phyloP scores from a whole-genome alignment of 495 filamentous ascomycete genomes.

The Penicillium waksmanii region DNA sequence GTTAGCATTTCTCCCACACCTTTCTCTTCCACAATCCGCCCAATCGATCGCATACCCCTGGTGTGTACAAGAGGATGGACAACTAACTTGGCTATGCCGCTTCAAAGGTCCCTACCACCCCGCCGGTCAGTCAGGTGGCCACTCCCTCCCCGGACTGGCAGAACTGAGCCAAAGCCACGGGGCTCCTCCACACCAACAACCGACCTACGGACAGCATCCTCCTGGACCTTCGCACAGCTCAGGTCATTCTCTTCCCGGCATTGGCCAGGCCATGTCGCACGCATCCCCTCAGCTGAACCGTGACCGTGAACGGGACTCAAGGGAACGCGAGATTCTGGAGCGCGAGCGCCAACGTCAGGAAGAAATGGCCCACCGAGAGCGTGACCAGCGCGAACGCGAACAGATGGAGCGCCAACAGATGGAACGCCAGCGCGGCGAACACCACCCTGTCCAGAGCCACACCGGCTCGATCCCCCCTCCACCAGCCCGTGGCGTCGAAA shows the following conservation, averaged over 20 bases:
- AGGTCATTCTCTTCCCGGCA: slow-evolving; percentile 55
- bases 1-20: slow-evolving; percentile 37
- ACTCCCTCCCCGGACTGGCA: slow-evolving; percentile 55
- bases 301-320: slow-evolving; percentile 56
- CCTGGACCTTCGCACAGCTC: slow-evolving; percentile 43
- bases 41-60: background rate
- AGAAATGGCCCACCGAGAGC: slow-evolving; percentile 61
- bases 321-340: slow-evolving; percentile 53
- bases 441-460: slow-evolving; percentile 80
- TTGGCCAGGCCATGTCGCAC: slow-evolving; percentile 57
- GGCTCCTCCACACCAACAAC: slow-evolving; percentile 51
- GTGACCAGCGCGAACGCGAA: slow-evolving; percentile 72
- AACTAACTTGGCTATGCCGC: slow-evolving; percentile 32
- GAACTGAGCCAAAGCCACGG: slow-evolving; percentile 55
- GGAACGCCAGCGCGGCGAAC: slow-evolving; percentile 55
- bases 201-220: slow-evolving; percentile 50
- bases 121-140: slow-evolving; percentile 48
- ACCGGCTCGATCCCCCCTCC: slow-evolving; percentile 79
- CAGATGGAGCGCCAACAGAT: slow-evolving; percentile 56
- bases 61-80: background rate
- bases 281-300: slow-evolving; percentile 56
- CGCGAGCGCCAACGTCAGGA: slow-evolving; percentile 59
- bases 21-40: slow-evolving; percentile 1
- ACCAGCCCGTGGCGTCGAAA: slow-evolving; percentile 87
- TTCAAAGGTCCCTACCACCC: slow-evolving; percentile 47